phyloP scores from a whole-genome alignment of 805 yeast genomes.

The Cyberlindnera subsufficiens region DNA sequence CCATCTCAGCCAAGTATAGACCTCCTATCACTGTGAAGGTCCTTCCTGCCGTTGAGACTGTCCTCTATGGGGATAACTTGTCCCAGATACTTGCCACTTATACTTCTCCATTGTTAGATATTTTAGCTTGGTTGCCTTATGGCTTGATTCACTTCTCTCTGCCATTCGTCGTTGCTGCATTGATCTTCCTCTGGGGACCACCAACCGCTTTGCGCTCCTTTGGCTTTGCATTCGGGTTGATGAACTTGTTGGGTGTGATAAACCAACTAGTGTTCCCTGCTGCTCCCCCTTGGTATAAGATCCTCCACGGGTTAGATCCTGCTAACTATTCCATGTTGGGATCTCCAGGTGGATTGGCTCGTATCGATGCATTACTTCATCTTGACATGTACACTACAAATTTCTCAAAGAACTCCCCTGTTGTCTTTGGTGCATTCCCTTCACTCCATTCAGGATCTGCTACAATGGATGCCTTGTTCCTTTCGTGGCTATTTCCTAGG shows the following conservation, averaged over 20 bases:
- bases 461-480: slow-evolving; percentile 85
- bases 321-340: slow-evolving; percentile 91
- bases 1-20: slow-evolving; percentile 66
- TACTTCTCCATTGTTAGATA: slow-evolving; percentile 59
- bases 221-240: slow-evolving; percentile 91
- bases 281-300: slow-evolving; percentile 97
- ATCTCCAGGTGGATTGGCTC: slow-evolving; percentile 89
- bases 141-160: slow-evolving; percentile 87
- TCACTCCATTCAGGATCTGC: slow-evolving; percentile 93
- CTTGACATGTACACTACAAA: slow-evolving; percentile 77
- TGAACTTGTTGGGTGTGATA: slow-evolving; percentile 83
- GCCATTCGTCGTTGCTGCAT: slow-evolving; percentile 78
- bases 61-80: slow-evolving; percentile 85
- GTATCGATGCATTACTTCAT: slow-evolving; percentile 78
- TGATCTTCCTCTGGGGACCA: slow-evolving; percentile 84
- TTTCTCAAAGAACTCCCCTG: slow-evolving; percentile 75
- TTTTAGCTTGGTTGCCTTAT: slow-evolving; percentile 94
- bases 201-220: slow-evolving; percentile 79
- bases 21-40: slow-evolving; percentile 89
- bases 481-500: slow-evolving; percentile 76
- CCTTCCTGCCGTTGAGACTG: slow-evolving; percentile 87
- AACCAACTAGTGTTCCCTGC: slow-evolving; percentile 83
- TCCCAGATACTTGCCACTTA: slow-evolving; percentile 76
- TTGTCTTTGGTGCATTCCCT: slow-evolving; percentile 88
- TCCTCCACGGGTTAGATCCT: slow-evolving; percentile 75